phyloP scores from a whole-genome alignment of 2,329 filamentous ascomycete genomes.

The Pestalotiopsis sp. region DNA sequence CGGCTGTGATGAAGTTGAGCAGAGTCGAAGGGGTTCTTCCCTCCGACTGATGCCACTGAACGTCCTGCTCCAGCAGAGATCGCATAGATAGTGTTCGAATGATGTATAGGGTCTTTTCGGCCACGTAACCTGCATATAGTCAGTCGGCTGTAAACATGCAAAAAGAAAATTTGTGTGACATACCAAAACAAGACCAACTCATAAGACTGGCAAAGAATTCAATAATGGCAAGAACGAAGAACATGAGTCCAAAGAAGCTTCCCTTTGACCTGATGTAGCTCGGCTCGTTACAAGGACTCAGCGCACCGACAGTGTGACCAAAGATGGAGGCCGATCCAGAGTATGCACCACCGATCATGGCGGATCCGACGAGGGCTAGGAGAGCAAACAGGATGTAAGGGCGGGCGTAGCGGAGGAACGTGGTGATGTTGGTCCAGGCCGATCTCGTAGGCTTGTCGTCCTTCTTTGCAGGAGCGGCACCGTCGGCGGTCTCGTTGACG shows the following conservation, averaged over 20 bases:
- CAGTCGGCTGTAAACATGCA: not conserved
- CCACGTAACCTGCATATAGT: constrained; percentile 43
- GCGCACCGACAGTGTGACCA: constrained; percentile 50
- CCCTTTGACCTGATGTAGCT: constrained; percentile 38
- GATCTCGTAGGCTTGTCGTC: constrained; percentile 25
- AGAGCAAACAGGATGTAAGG: constrained; percentile 42
- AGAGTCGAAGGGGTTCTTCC: constrained; percentile 64
- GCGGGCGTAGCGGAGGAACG: constrained; percentile 39
- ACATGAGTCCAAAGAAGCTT: constrained; percentile 41
- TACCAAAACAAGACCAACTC: constrained; percentile 53
- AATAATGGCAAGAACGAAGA: constrained; percentile 55
- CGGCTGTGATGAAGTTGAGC: constrained; percentile 70
- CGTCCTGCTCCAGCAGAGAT: constrained; percentile 66
- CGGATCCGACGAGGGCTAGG: constrained; percentile 43
- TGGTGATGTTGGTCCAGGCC: constrained; percentile 41
- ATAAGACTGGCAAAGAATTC: constrained; percentile 65
- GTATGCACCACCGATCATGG: constrained; percentile 60
- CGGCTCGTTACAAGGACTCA: constrained; percentile 51
- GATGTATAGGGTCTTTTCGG: constrained; percentile 67
- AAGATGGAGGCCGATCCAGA: constrained; percentile 59
- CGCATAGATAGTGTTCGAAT: constrained; percentile 67
- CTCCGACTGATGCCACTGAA: constrained; percentile 72
- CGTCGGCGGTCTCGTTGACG: constrained; percentile 14
- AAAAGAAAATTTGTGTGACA: not conserved
- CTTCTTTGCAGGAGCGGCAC: constrained; percentile 14